These are phyloP conservation scores for Ogataea salicorniae DNA, from an alignment of 805 yeast genomes.

Conservation along the genomic window DNA sequence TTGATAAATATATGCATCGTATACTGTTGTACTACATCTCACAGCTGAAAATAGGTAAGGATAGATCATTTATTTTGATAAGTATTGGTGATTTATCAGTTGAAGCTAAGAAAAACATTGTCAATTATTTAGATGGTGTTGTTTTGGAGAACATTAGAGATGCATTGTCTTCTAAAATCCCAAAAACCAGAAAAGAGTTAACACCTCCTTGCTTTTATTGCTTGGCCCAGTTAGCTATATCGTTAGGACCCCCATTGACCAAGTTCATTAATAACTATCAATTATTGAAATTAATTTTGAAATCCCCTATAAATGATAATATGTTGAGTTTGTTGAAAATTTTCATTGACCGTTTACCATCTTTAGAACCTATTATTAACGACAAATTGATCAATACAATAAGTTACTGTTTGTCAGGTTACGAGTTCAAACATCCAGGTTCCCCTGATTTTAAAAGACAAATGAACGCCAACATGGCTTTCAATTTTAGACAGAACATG, in stretches of 20 bases:
- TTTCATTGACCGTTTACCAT: slow-evolving; percentile 70
- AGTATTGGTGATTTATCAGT: slow-evolving; percentile 82
- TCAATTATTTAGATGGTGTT: slow-evolving; percentile 83
- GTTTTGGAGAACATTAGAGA: slow-evolving; percentile 81
- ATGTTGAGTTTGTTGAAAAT: slow-evolving; percentile 71
- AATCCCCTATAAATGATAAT: slow-evolving; percentile 78
- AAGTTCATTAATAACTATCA: slow-evolving; percentile 77
- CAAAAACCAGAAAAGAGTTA: slow-evolving; percentile 61
- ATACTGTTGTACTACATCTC: slow-evolving; percentile 72
- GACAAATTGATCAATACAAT: slow-evolving; percentile 65
- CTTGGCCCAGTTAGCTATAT: slow-evolving; percentile 75
- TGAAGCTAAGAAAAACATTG: slow-evolving; percentile 77
- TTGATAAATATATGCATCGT: slow-evolving; percentile 73
- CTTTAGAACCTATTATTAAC: slow-evolving; percentile 68
- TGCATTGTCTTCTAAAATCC: slow-evolving; percentile 59
- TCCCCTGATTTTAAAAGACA: slow-evolving; percentile 63
- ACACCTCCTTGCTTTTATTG: slow-evolving; percentile 88
- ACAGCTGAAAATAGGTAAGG: slow-evolving; percentile 67
- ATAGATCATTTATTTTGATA: slow-evolving; percentile 67
- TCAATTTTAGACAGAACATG: slow-evolving; percentile 72
- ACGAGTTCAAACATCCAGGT: slow-evolving; percentile 77
- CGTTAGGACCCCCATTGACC: slow-evolving; percentile 90
- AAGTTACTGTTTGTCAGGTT: slow-evolving; percentile 76
- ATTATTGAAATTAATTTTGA: slow-evolving; percentile 69
- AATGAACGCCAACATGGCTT: slow-evolving; percentile 62